Evolutionary conservation across 768 basidiomycete genomes (phyloP).

Genomic region (Sistotremastrum niveocremeum): DNA sequence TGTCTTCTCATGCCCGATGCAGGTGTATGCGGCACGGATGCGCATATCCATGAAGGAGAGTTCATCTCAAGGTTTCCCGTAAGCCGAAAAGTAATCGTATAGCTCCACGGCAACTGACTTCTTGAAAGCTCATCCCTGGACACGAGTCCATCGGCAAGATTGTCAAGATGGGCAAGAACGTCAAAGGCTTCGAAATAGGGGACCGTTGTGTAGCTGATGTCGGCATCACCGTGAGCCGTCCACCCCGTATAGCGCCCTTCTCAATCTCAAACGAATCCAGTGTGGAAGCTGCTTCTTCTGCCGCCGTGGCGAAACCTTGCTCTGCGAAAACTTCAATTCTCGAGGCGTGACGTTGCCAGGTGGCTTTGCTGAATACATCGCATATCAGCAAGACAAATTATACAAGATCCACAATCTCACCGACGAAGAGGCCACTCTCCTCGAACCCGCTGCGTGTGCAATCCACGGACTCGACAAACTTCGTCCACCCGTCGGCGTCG

Average conservation of each 20-base stretch:
- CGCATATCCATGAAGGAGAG: slow-evolving; percentile 51
- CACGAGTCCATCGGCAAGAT: slow-evolving; percentile 66
- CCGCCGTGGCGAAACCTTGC: slow-evolving; percentile 22
- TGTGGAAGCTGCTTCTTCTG: slow-evolving; percentile 28
- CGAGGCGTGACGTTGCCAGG: slow-evolving; percentile 25
- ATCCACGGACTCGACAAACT: slow-evolving; percentile 33
- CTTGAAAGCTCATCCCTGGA: slow-evolving; percentile 49
- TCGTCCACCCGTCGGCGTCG: slow-evolving; percentile 24
- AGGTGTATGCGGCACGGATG: slow-evolving; percentile 51
- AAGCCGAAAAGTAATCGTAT: slow-evolving; percentile 9
- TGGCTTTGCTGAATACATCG: slow-evolving; percentile 30
- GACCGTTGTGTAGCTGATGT: slow-evolving; percentile 82
- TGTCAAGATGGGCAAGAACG: slow-evolving; percentile 66
- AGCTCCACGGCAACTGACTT: background rate
- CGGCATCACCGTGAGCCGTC: slow-evolving; percentile 41
- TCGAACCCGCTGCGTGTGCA: slow-evolving; percentile 30
- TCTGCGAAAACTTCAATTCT: slow-evolving; percentile 27
- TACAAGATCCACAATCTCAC: slow-evolving; percentile 29
- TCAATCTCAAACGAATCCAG: slow-evolving; percentile 3
- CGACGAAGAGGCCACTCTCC: slow-evolving; percentile 27
- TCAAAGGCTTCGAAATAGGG: slow-evolving; percentile 60
- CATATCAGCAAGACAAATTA: slow-evolving; percentile 22
- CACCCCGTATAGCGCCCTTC: background rate
- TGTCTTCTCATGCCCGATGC: background rate
- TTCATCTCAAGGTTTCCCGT: slow-evolving; percentile 53